Base-by-base conservation (phyloP, 192 early-diverging fungal genomes). In the Entomortierella parvispora region DNA sequence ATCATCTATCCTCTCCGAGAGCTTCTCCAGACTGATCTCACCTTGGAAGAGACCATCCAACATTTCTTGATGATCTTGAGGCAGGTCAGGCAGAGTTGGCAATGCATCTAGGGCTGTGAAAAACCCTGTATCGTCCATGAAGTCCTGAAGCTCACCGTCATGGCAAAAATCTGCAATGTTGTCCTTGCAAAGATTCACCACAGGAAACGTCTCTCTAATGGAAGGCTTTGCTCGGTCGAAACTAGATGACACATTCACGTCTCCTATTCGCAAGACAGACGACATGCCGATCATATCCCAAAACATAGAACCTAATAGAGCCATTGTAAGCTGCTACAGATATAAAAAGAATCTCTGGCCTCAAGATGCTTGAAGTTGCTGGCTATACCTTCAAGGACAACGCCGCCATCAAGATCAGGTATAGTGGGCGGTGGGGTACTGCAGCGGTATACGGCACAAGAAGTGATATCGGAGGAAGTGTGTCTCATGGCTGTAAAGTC, bases 91-190 rank as follows among this genome's bases (percentile, higher is more conserved):
- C 42, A 56, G 25, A 15, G 43, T 56, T 9, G 64, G 53, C 11
- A 66, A 12, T 22, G 25, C 9, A 22, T 65, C 62, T 10, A 65
- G 31, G 1, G 51, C 62, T 6, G 20, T 4, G 1, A 20, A 52
- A 25, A 65, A 65, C 54, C 4, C 33, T 4, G 18, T 22, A 33
- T 62, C 49, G 32, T 54, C 40, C 51, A 65, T 65, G 37, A 44
- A 52, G 20, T 65, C 51, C 62, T 54, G 51, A 5, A 66, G 64
- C 42, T 66, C 64, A 15, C 64, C 44, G 28, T 25, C 26, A 22
- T 66, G 31, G 44, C 64, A 56, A 66, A 56, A 66, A 50, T 66
- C 64, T 14, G 64, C 64, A 23, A 66, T 53, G 29, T 56, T 66
- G 40, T 66, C 51, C 44, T 54, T 23, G 46, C 62, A 45, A 42